Conservation (phyloP, 2,329 filamentous ascomycete genomes). For the Aspergillus brasiliensis region DNA sequence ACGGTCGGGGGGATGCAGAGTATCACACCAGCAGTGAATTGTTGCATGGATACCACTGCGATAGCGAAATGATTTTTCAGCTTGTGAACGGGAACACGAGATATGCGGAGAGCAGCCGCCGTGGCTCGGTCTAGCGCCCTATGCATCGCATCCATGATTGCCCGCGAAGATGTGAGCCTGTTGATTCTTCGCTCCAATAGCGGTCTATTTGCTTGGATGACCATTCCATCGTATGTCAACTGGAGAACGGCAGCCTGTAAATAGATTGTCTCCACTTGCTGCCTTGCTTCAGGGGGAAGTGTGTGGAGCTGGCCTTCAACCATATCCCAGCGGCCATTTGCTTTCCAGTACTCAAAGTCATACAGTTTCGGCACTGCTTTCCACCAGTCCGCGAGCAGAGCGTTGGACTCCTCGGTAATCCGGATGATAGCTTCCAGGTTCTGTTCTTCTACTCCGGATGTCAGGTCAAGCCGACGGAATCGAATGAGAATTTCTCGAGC, state of each 20-base stretch:
- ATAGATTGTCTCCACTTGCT: background rate
- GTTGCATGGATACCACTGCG: background rate
- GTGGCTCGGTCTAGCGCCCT: background rate
- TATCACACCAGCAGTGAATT: constrained; percentile 3
- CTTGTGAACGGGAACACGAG: background rate
- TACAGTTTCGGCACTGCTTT: background rate
- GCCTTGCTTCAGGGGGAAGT: background rate
- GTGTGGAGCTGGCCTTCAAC: background rate
- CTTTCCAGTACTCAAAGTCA: background rate
- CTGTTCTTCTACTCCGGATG: background rate
- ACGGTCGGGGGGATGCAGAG: background rate
- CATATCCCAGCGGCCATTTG: background rate
- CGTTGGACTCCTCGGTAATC: background rate
- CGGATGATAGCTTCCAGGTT: background rate
- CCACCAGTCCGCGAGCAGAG: background rate
- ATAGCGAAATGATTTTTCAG: background rate
- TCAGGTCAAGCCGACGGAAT: background rate
- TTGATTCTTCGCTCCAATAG: background rate
- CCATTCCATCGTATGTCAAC: background rate
- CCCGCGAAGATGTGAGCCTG: background rate
- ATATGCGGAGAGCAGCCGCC: background rate
- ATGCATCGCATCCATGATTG: background rate
- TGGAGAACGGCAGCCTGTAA: background rate
- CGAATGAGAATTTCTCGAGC: background rate
- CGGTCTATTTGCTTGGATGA: background rate